Evolutionary conservation across 441 rosid species (phyloP).

Genomic region (Hura crepitans): DNA sequence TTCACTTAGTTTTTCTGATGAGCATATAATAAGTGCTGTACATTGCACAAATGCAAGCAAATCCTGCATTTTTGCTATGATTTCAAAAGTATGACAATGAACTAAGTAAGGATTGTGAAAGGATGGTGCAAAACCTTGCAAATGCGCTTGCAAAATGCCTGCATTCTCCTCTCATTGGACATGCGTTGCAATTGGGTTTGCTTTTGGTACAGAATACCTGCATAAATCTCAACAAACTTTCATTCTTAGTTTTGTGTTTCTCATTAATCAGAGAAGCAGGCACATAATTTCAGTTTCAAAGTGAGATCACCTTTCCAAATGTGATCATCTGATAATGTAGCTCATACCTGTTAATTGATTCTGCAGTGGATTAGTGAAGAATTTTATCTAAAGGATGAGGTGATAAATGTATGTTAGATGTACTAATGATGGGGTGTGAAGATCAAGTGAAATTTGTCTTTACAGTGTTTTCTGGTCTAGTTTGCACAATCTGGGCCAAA

Average conservation of each 20-base stretch:
- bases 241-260: constrained; percentile 15
- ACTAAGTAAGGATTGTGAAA: too few species aligned
- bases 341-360: constrained; percentile 63
- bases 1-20: too few species aligned
- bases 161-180: constrained; percentile 98
- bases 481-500: constrained; percentile 95
- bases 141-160: constrained; percentile 97
- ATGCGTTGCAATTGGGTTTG: constrained; percentile 92
- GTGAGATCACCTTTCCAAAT: constrained; percentile 71
- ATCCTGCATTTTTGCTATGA: too few species aligned
- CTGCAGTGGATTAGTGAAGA: constrained; percentile 27
- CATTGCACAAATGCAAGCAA: too few species aligned
- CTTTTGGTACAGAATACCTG: constrained; percentile 97
- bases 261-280: constrained; percentile 9
- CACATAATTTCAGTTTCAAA: constrained; percentile 14
- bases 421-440: constrained; percentile 14
- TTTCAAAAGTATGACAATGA: too few species aligned
- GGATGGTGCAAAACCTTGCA: constrained; percentile 73
- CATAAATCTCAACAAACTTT: constrained; percentile 24
- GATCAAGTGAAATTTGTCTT: constrained; percentile 23
- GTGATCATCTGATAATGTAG: constrained; percentile 96
- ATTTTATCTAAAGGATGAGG: constrained; percentile 5
- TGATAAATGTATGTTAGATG: constrained; percentile 1
- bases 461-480: constrained; percentile 93
- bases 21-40: too few species aligned